A percentile compares a stretch with the other conserved stretches of the same genome.
phyloP scores from a whole-genome alignment of 1,284 basidiomycete species.

The Sanghuangporus sanghuang region DNA sequence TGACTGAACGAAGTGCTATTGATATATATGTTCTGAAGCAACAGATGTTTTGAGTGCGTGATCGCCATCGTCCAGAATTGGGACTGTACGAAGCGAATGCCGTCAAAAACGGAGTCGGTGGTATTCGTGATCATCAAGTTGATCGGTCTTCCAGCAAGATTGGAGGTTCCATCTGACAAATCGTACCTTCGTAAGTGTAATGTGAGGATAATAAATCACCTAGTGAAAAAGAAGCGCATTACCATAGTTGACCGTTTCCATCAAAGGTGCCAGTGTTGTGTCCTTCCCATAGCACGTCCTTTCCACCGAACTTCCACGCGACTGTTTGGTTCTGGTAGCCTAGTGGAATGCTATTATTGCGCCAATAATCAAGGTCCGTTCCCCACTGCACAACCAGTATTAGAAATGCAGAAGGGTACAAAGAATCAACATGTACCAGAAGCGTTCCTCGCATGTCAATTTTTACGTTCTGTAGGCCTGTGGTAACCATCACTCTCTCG shows the following conservation, averaged over 20 bases:
- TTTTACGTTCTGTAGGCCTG: conserved; percentile 25
- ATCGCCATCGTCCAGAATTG: conserved; percentile 35
- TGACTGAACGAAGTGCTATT: conserved; percentile 29
- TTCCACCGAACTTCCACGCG: conserved; percentile 30
- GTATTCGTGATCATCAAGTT: conserved; percentile 24
- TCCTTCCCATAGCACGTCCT: conserved; percentile 25
- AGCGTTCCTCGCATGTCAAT: conserved; percentile 28
- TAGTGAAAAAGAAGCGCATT: background rate
- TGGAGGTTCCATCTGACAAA: conserved; percentile 25
- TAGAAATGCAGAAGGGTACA: background rate
- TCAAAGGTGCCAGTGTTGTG: conserved; percentile 30
- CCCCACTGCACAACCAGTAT: conserved; percentile 25
- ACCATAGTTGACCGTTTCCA: conserved; percentile 33
- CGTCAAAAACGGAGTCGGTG: conserved; percentile 24
- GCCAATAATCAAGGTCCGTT: conserved; percentile 30
- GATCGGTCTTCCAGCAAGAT: conserved; percentile 30
- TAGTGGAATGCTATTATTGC: conserved; percentile 24
- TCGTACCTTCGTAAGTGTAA: background rate
- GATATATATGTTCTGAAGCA: conserved; percentile 30
- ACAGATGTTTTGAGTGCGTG: conserved; percentile 26
- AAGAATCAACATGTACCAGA: conserved; percentile 22
- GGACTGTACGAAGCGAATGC: conserved; percentile 30
- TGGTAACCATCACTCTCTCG: conserved; percentile 29
- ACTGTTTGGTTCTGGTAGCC: conserved; percentile 29
- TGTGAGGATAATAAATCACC: background rate